These are phyloP conservation scores for Apiospora arundinis DNA, from an alignment of 2,329 filamentous ascomycete genomes.

Conservation along the genomic window DNA sequence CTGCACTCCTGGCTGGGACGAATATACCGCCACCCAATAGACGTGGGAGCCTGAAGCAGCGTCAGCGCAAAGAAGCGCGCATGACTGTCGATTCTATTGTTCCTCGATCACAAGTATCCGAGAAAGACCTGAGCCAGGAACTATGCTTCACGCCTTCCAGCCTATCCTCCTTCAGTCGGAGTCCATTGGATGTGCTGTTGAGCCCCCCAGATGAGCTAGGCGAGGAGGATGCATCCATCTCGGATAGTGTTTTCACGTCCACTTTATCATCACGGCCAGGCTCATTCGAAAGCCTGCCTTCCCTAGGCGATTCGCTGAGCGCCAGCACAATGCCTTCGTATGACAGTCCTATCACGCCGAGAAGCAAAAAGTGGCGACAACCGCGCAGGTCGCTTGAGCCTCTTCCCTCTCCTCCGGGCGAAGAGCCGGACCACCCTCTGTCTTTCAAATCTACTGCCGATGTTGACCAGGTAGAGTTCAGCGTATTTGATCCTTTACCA, in stretches of 20 bases:
- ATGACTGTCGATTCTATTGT: slow-evolving; percentile 65
- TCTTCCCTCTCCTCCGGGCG: slow-evolving; percentile 61
- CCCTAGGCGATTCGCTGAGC: slow-evolving; percentile 60
- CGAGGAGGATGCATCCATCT: slow-evolving; percentile 54
- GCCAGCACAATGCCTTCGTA: slow-evolving; percentile 57
- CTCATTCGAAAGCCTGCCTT: slow-evolving; percentile 68
- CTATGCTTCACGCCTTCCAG: slow-evolving; percentile 25
- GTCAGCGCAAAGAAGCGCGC: slow-evolving; percentile 35
- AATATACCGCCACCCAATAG: slow-evolving; percentile 60
- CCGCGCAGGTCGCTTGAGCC: slow-evolving; percentile 60
- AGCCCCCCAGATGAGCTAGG: slow-evolving; percentile 64
- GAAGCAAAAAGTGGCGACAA: slow-evolving; percentile 49
- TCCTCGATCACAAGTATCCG: slow-evolving; percentile 58
- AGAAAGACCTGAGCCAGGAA: slow-evolving; percentile 61
- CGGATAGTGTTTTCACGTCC: slow-evolving; percentile 60
- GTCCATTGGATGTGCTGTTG: slow-evolving; percentile 64
- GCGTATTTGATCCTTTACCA: slow-evolving; percentile 50
- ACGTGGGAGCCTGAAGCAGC: slow-evolving; percentile 41
- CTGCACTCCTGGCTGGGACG: slow-evolving; percentile 66
- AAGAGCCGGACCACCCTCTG: slow-evolving; percentile 56
- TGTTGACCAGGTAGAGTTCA: slow-evolving; percentile 55
- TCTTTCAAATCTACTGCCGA: slow-evolving; percentile 48
- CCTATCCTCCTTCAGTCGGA: slow-evolving; percentile 54
- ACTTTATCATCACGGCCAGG: slow-evolving; percentile 60
- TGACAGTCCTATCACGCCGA: slow-evolving; percentile 54